A percentile compares a stretch with the other conserved stretches of the same genome.
Evolutionary conservation across 768 basidiomycete genomes (phyloP).

Genomic region (Lepiota brunneoincarnata): DNA sequence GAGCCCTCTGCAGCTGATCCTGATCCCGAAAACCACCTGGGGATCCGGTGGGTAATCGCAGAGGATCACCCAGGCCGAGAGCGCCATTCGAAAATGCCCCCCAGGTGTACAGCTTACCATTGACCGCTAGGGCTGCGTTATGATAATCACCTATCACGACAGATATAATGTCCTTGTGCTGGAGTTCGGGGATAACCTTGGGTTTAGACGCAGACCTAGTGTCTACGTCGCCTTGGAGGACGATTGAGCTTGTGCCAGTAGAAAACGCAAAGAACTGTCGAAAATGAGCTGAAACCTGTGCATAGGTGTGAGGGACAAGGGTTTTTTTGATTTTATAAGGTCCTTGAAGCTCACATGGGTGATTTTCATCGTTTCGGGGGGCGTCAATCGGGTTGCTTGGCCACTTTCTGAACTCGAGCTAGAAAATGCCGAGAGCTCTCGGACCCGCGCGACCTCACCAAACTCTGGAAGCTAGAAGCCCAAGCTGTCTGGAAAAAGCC

Average conservation of each 20-base stretch:
- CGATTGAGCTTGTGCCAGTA: conserved; percentile 63
- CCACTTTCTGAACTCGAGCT: conserved; percentile 22
- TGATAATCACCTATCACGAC: conserved; percentile 94
- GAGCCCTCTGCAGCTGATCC: conserved; percentile 25
- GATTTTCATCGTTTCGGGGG: conserved; percentile 54
- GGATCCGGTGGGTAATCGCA: conserved; percentile 42
- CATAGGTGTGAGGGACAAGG: conserved; percentile 12
- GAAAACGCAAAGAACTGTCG: conserved; percentile 81
- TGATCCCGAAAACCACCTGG: conserved; percentile 59
- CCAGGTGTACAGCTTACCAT: conserved; percentile 81
- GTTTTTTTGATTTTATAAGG: conserved; percentile 3
- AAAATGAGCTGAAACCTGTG: conserved; percentile 83
- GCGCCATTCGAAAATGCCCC: conserved; percentile 76
- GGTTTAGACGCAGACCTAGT: conserved; percentile 45
- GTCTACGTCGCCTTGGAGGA: conserved; percentile 65
- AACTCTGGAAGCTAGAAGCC: conserved; percentile 64
- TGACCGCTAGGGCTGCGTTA: conserved; percentile 75
- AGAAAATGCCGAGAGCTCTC: conserved; percentile 41
- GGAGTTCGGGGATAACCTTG: conserved; percentile 68
- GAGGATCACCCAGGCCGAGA: conserved; percentile 81
- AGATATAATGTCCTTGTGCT: conserved; percentile 78
- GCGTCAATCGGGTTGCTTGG: conserved; percentile 21
- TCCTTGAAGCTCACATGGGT: conserved; percentile 62
- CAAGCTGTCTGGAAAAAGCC: conserved; percentile 1
- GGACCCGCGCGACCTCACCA: conserved; percentile 57